Percentiles rank a stretch among this genome's conserved stretches.
These are phyloP conservation scores for Amborella trichopoda DNA, from an alignment of 164 flowering plant genomes.

Conservation along the genomic window DNA sequence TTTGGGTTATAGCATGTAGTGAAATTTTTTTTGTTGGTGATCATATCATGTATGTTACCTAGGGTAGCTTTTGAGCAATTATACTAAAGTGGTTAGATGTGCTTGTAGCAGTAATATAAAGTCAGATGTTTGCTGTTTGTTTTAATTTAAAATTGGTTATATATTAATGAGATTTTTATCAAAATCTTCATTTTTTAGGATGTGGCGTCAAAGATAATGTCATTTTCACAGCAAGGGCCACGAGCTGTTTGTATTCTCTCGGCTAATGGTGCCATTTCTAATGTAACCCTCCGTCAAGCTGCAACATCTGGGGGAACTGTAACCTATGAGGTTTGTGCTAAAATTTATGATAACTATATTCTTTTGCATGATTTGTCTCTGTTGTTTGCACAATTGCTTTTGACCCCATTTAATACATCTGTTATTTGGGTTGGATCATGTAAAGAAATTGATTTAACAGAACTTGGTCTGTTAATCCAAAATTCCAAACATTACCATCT, in stretches of 20 bases:
- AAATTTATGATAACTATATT: neutral
- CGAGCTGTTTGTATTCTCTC: conserved; percentile 80
- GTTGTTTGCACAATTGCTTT: no score
- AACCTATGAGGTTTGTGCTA: conserved; percentile 73
- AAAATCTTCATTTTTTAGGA: conserved; percentile 35
- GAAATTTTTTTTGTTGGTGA: no score
- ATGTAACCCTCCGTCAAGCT: conserved; percentile 82
- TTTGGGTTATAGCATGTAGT: no score
- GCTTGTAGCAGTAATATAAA: no score
- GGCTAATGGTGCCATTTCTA: conserved; percentile 87
- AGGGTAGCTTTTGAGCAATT: no score
- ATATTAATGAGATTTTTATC: no score
- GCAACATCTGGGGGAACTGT: conserved; percentile 90
- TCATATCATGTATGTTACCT: no score
- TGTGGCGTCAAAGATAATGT: conserved; percentile 72
- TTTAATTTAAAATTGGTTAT: neutral
- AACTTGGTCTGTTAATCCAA: no score
- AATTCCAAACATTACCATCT: no score
- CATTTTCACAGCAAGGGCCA: conserved; percentile 79
- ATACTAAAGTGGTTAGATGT: neutral
- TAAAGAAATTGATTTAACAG: no score
- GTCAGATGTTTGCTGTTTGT: neutral
- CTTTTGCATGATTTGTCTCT: neutral
- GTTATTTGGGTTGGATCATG: no score
- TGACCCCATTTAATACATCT: no score